A percentile compares a stretch with the other conserved stretches of the same genome.
Conservation (phyloP, 768 basidiomycete genomes). For the Candolleomyces efflorescens region DNA sequence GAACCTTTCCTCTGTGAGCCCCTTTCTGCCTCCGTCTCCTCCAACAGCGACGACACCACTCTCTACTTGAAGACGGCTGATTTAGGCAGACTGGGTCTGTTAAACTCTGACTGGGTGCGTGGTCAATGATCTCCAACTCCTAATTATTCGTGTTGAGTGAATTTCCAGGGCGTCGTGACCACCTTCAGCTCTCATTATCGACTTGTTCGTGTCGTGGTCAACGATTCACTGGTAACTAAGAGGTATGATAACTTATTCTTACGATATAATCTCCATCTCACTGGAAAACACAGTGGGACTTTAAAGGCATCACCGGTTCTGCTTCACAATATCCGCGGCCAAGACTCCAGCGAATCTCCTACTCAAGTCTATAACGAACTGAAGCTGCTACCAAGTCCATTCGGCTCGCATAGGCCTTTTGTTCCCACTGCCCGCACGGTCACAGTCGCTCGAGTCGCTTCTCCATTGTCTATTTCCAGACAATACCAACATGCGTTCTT, state of each 20-base stretch:
- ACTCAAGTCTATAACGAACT: conserved; percentile 19
- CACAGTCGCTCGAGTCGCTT: conserved; percentile 78
- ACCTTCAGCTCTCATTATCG: conserved; percentile 37
- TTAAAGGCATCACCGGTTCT: conserved; percentile 46
- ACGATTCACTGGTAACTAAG: conserved; percentile 37
- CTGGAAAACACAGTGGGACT: background rate
- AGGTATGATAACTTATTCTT: conserved; percentile 25
- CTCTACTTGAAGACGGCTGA: conserved; percentile 63
- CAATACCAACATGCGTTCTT: conserved; percentile 60
- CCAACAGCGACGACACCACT: conserved; percentile 44
- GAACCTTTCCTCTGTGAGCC: conserved; percentile 22
- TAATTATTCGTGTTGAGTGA: background rate
- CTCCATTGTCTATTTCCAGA: conserved; percentile 63
- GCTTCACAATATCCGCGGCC: conserved; percentile 45
- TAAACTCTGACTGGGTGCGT: conserved; percentile 77
- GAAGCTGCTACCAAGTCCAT: conserved; percentile 49
- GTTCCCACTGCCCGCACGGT: conserved; percentile 67
- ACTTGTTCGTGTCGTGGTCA: conserved; percentile 53
- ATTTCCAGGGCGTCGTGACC: conserved; percentile 44
- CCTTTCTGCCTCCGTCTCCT: conserved; percentile 29
- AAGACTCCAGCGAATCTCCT: conserved; percentile 18
- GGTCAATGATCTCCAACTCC: background rate
- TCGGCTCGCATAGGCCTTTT: conserved; percentile 51
- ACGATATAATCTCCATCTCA: background rate
- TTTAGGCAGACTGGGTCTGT: conserved; percentile 58